These are phyloP conservation scores for Dactylonectria macrodidyma DNA, from an alignment of 2,329 filamentous ascomycete species.

Conservation along the genomic window DNA sequence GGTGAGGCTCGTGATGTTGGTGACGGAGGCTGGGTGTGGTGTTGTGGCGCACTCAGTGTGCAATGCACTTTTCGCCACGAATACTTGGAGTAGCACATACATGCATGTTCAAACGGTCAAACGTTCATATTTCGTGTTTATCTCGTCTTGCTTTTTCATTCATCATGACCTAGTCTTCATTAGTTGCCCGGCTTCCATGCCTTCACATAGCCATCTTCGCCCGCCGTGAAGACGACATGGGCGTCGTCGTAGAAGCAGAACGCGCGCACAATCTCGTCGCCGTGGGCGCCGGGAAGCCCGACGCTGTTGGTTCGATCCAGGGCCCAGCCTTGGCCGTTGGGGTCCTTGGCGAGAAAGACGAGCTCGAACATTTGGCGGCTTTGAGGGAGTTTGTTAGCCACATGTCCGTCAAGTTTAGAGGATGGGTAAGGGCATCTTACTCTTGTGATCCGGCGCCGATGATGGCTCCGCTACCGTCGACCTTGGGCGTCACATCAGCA, in stretches of 20 bases:
- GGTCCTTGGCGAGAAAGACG: constrained; percentile 69
- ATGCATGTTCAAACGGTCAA: background rate
- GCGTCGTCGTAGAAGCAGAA: constrained; percentile 76
- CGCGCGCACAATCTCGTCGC: constrained; percentile 73
- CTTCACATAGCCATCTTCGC: constrained; percentile 71
- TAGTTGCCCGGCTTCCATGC: constrained; percentile 63
- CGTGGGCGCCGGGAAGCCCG: constrained; percentile 73
- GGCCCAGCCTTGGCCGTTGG: constrained; percentile 62
- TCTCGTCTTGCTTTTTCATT: background rate
- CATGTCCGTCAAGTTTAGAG: constrained; percentile 12
- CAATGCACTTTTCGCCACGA: background rate
- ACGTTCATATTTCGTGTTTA: background rate
- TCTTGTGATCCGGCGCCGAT: constrained; percentile 78
- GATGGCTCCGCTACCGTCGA: constrained; percentile 70
- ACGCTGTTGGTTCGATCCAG: constrained; percentile 71
- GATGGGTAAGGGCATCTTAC: constrained; percentile 62
- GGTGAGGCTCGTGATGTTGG: constrained; percentile 12
- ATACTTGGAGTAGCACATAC: background rate
- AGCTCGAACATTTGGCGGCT: constrained; percentile 73
- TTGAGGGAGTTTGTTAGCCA: constrained; percentile 2
- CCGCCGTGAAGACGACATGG: constrained; percentile 71
- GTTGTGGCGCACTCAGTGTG: constrained; percentile 11
- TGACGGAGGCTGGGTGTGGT: constrained; percentile 3
- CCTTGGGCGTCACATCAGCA: constrained; percentile 74
- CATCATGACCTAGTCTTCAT: constrained; percentile 39